Percentiles rank a stretch among this genome's conserved stretches.
These are phyloP conservation scores for Phlegmacium glaucopus DNA, from an alignment of 768 basidiomycete genomes.

Conservation along the genomic window DNA sequence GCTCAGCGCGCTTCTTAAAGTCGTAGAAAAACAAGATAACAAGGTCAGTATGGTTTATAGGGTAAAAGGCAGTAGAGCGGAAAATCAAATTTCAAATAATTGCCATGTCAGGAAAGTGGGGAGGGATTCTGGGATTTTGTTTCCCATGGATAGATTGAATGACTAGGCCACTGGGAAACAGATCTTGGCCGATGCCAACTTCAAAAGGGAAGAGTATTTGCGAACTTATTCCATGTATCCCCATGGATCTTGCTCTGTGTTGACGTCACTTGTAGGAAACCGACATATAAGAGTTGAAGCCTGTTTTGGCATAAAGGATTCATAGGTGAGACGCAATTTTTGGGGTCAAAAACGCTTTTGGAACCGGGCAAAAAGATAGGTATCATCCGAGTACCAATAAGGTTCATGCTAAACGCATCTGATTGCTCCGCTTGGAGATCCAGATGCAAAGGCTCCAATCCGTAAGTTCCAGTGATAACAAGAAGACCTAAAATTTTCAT, in stretches of 20 bases:
- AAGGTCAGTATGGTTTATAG: too few species aligned
- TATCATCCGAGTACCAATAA: background rate
- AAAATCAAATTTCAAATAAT: conserved; percentile 2
- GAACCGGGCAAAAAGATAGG: background rate
- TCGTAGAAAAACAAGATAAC: too few species aligned
- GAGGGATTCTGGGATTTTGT: conserved; percentile 5
- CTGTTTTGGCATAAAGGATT: conserved; percentile 2
- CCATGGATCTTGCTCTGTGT: background rate
- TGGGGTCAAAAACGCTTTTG: conserved; percentile 9
- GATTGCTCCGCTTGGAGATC: too few species aligned
- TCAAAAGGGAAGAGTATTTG: conserved; percentile 1
- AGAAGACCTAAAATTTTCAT: too few species aligned
- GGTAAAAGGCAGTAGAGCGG: conserved; percentile 4
- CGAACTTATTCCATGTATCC: background rate
- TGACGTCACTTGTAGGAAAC: too few species aligned
- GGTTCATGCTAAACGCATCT: background rate
- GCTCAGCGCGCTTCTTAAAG: too few species aligned
- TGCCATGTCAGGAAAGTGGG: conserved; percentile 7
- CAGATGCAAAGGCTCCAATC: too few species aligned
- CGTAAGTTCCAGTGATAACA: too few species aligned
- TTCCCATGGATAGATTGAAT: conserved; percentile 13
- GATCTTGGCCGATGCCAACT: background rate
- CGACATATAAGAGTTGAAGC: background rate
- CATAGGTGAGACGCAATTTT: conserved; percentile 3
- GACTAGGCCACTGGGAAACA: conserved; percentile 1